These are phyloP conservation scores for Massariosphaeria phaeospora DNA, from an alignment of 495 filamentous ascomycete genomes.

Conservation along the genomic window DNA sequence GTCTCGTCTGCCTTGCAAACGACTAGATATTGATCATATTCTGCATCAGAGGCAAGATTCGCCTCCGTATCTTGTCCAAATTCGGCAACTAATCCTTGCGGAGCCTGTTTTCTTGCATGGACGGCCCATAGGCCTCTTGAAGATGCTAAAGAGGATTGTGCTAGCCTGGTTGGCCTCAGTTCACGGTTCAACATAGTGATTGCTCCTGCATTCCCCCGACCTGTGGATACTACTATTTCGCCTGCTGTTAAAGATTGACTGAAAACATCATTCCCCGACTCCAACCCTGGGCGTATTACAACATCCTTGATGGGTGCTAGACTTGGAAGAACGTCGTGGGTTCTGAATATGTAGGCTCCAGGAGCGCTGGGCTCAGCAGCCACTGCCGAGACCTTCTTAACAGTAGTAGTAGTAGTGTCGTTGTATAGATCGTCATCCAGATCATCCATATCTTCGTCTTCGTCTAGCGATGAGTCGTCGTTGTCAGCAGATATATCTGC, in stretches of 20 bases:
- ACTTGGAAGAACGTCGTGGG: constrained; percentile 71
- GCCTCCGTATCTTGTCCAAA: constrained; percentile 44
- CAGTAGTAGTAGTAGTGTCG: constrained; percentile 45
- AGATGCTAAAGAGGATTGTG: constrained; percentile 57
- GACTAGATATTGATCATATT: constrained; percentile 66
- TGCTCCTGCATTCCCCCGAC: constrained; percentile 62
- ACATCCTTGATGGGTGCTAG: constrained; percentile 73
- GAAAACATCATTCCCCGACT: constrained; percentile 9
- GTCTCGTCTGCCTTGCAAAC: constrained; percentile 57
- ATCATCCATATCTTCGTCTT: constrained; percentile 55
- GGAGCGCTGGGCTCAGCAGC: constrained; percentile 39
- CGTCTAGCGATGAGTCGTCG: constrained; percentile 35
- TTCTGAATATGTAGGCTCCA: constrained; percentile 64
- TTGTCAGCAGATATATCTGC: constrained; percentile 37
- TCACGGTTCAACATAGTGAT: constrained; percentile 70
- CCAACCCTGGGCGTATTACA: constrained; percentile 57
- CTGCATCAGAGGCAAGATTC: constrained; percentile 40
- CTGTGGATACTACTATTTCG: constrained; percentile 67
- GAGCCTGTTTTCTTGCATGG: constrained; percentile 53
- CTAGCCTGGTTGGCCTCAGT: constrained; percentile 61
- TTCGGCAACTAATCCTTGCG: constrained; percentile 51
- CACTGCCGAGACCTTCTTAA: constrained; percentile 33
- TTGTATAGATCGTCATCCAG: constrained; percentile 71
- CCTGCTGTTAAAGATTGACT: background rate
- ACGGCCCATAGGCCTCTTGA: constrained; percentile 61